phyloP scores from a whole-genome alignment of 202 grass and related monocot species.

The Dendrocalamus latiflorus region DNA sequence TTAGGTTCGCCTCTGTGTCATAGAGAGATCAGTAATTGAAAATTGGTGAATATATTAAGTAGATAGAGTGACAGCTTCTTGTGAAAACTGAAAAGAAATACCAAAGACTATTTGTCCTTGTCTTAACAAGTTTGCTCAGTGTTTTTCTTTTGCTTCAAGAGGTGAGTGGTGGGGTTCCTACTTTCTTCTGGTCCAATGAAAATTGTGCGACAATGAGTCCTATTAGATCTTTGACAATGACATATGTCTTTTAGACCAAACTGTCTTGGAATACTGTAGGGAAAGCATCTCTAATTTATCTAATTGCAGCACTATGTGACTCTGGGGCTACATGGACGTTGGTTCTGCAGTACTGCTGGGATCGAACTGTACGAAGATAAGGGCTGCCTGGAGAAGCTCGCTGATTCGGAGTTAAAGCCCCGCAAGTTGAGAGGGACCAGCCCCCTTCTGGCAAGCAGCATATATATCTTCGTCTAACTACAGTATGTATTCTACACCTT shows the following conservation, averaged over 20 bases:
- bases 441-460: constrained; percentile 10
- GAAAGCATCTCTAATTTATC: constrained; percentile 31
- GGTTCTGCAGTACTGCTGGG: constrained; percentile 20
- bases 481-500: constrained; percentile 34
- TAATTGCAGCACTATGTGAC: constrained; percentile 16
- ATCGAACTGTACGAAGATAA: constrained; percentile 39
- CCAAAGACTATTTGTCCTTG: not conserved
- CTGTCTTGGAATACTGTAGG: constrained; percentile 39
- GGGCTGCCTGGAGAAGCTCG: constrained; percentile 14
- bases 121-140: constrained; percentile 4
- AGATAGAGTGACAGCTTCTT: not conserved
- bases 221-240: constrained; percentile 49
- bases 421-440: constrained; percentile 9
- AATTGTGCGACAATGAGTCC: constrained; percentile 23
- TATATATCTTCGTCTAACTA: constrained; percentile 29
- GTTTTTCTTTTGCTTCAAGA: constrained; percentile 15
- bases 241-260: constrained; percentile 30
- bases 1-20: not conserved
- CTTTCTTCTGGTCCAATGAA: constrained; percentile 15
- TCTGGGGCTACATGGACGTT: constrained; percentile 5
- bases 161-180: constrained; percentile 18
- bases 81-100: not conserved
- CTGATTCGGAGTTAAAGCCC: constrained; percentile 25
- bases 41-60: not conserved
- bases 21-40: not conserved